Evolutionary conservation across 2,329 filamentous ascomycete species (phyloP).

Genomic region (Cladosporium sp.): DNA sequence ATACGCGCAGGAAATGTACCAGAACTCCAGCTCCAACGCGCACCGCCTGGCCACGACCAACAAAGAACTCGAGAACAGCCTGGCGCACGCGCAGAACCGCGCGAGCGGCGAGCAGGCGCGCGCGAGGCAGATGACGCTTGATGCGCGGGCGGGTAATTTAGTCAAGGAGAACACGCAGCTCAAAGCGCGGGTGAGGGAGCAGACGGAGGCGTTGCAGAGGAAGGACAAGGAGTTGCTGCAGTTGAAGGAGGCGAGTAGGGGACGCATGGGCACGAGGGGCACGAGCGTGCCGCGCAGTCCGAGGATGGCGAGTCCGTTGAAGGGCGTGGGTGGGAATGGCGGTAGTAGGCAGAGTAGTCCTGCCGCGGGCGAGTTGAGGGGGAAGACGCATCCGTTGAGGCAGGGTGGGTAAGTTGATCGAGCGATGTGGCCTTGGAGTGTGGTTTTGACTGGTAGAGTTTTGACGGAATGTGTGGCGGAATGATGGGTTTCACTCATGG

Average conservation of each 20-base stretch:
- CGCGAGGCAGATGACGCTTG: slow-evolving; percentile 23
- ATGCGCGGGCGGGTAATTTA: slow-evolving; percentile 20
- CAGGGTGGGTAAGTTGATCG: slow-evolving; percentile 5
- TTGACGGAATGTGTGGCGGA: too few species aligned
- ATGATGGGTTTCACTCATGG: too few species aligned
- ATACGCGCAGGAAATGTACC: slow-evolving; percentile 57
- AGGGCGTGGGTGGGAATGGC: slow-evolving; percentile 21
- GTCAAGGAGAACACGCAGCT: slow-evolving; percentile 25
- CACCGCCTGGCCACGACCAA: slow-evolving; percentile 46
- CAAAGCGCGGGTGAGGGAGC: slow-evolving; percentile 23
- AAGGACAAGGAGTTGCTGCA: slow-evolving; percentile 33
- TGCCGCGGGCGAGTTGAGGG: slow-evolving; percentile 21
- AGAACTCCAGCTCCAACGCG: slow-evolving; percentile 51
- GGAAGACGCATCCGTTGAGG: slow-evolving; percentile 11
- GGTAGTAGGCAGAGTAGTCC: slow-evolving; percentile 29
- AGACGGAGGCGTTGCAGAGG: slow-evolving; percentile 26
- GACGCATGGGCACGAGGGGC: slow-evolving; percentile 33
- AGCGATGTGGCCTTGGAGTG: too few species aligned
- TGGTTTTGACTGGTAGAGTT: too few species aligned
- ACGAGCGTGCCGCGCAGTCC: slow-evolving; percentile 35
- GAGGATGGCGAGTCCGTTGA: slow-evolving; percentile 29
- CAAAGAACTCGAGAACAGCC: slow-evolving; percentile 40
- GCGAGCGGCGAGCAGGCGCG: slow-evolving; percentile 27
- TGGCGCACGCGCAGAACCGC: slow-evolving; percentile 21
- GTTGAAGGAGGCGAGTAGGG: slow-evolving; percentile 30